Conservation (phyloP, 495 filamentous ascomycete genomes). For the Podospora didyma region DNA sequence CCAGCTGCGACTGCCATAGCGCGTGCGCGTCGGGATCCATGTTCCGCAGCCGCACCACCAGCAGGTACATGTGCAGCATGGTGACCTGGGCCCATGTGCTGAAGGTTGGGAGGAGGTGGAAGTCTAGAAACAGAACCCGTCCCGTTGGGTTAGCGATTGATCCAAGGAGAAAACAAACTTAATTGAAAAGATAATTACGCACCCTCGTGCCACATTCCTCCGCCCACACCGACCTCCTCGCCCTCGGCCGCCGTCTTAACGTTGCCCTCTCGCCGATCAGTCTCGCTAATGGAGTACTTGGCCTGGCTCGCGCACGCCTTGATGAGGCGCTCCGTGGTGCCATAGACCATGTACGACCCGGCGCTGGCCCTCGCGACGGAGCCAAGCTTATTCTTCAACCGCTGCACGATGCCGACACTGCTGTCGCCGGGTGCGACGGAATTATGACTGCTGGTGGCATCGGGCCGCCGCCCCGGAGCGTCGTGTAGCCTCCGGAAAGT, state of each 20-base stretch:
- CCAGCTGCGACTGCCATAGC: constrained; percentile 44
- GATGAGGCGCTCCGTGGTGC: constrained; percentile 72
- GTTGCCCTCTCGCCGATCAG: constrained; percentile 48
- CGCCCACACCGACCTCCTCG: constrained; percentile 73
- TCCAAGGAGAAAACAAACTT: constrained; percentile 5
- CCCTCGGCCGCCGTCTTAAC: constrained; percentile 64
- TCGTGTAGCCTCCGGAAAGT: too few species aligned
- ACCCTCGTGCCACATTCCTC: constrained; percentile 84
- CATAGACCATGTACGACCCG: constrained; percentile 30
- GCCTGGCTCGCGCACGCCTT: constrained; percentile 73
- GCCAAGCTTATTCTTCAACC: background rate
- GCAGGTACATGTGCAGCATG: constrained; percentile 91
- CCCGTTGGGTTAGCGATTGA: background rate
- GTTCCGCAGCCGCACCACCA: constrained; percentile 79
- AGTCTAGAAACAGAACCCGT: constrained; percentile 28
- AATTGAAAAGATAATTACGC: constrained; percentile 22
- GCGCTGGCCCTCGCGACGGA: background rate
- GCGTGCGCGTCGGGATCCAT: constrained; percentile 53
- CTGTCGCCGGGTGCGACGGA: too few species aligned
- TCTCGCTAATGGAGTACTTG: constrained; percentile 64
- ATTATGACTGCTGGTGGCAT: too few species aligned
- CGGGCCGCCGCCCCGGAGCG: too few species aligned
- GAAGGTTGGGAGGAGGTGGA: constrained; percentile 74
- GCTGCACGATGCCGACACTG: background rate
- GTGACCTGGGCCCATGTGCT: constrained; percentile 93